Base-by-base conservation (phyloP, 176 grass and related monocot species). In the Puya raimondii region DNA sequence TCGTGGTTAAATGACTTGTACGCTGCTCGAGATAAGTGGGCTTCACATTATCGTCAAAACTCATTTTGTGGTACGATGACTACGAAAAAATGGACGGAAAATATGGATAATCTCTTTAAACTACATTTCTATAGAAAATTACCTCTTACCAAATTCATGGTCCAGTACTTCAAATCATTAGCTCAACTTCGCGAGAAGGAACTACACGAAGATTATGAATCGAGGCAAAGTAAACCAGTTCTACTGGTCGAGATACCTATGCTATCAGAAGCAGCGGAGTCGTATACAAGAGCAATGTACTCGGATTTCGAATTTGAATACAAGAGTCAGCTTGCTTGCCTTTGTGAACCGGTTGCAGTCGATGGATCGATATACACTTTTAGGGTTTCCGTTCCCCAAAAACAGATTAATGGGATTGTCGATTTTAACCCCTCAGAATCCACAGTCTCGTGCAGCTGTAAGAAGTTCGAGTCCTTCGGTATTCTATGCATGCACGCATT, bases 401-500 rank as follows among this genome's bases (percentile, higher is more conserved):
- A 76, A 74, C 65, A 20, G n/a, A 71, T 56, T 50, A 78, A 25
- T 23, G 79, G 74, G 59, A 56, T 75, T 27, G 64, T 78, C 50
- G 69, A 82, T 5, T 79, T 86, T 56, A 65, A 79, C 51, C 65
- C 56, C 8, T 68, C 69, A 12, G 64, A 65, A 50, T 48, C 72
- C 57, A 70, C 75, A 11, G 70, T 86, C 42, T 66, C 71, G 15
- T 82, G 79, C 53, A 86, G 84, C 67, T 76, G 84, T 61, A 87
- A 82, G 50, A 87, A 82, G 68, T 82, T 87, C 13, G 79, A 87
- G 53, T 87, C 79, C 4, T 70, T 72, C 58, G 74, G 79, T 5
- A 71, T 86, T 68, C 73, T 75, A 25, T 82, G 84, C 57, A 86
- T 82, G 84, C 84, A 87, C 63, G 66, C 75, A 25, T 73, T 87